Percentiles rank a stretch among this genome's conserved stretches.
These are phyloP conservation scores for Penicillium sp. DNA, from an alignment of 2,329 filamentous ascomycete genomes.

Conservation along the genomic window DNA sequence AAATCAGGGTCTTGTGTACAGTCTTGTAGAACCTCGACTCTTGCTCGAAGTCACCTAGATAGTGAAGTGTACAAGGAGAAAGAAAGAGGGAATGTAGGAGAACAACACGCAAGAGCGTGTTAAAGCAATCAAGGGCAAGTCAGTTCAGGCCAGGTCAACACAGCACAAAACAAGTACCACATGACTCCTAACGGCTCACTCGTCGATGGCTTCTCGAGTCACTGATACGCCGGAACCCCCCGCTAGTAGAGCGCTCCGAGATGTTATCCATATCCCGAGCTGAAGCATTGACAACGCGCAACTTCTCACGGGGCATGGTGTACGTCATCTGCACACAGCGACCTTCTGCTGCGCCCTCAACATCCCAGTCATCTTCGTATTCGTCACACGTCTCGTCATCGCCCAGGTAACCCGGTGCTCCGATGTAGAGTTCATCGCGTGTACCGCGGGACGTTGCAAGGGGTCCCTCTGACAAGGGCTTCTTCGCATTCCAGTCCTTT, in stretches of 20 bases:
- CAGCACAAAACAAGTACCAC: constrained; percentile 9
- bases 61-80: constrained; percentile 16
- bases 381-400: constrained; percentile 32
- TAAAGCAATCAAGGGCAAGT: neutral
- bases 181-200: constrained; percentile 20
- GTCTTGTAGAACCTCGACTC: constrained; percentile 7
- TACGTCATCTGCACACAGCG: constrained; percentile 84
- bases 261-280: constrained; percentile 40
- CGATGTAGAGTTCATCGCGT: constrained; percentile 34
- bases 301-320: constrained; percentile 82
- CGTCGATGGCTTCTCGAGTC: constrained; percentile 12
- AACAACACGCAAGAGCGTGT: neutral
- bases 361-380: constrained; percentile 65
- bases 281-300: constrained; percentile 85
- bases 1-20: constrained; percentile 19
- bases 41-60: neutral
- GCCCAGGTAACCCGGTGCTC: constrained; percentile 30
- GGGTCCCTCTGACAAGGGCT: constrained; percentile 27
- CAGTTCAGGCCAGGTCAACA: neutral
- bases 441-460: constrained; percentile 23
- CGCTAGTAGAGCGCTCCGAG: constrained; percentile 35
- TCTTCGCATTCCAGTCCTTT: constrained; percentile 55
- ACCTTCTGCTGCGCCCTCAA: constrained; percentile 72
- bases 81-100: neutral
- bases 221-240: constrained; percentile 24